phyloP scores from a whole-genome alignment of 2,329 filamentous ascomycete genomes.

The Zymoseptoria passerinii region DNA sequence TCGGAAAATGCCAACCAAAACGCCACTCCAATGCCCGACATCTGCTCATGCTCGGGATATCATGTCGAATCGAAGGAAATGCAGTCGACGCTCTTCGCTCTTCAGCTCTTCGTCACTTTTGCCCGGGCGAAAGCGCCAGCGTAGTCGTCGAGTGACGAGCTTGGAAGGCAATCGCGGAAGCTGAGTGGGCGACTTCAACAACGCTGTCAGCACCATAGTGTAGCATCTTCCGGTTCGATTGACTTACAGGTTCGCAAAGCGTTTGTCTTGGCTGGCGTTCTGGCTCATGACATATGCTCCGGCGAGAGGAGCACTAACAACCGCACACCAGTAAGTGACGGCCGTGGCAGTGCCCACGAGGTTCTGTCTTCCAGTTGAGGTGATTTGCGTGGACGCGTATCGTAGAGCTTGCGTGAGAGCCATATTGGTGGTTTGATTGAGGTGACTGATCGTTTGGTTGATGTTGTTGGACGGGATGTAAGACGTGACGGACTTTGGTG shows the following conservation, averaged over 20 bases:
- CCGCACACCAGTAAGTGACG: constrained; percentile 28
- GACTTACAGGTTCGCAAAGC: constrained; percentile 27
- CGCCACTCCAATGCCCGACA: neutral
- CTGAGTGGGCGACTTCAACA: constrained; percentile 26
- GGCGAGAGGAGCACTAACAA: constrained; percentile 29
- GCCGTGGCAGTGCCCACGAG: constrained; percentile 22
- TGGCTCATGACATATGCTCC: constrained; percentile 28
- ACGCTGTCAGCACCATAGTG: neutral
- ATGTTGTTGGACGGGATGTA: neutral
- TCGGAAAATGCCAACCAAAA: neutral
- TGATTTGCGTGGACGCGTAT: constrained; percentile 19
- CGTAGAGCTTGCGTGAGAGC: constrained; percentile 33
- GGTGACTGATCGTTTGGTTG: neutral
- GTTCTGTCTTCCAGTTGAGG: constrained; percentile 17
- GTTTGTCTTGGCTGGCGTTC: constrained; percentile 24
- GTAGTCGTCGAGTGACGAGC: constrained; percentile 29
- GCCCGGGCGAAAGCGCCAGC: constrained; percentile 18
- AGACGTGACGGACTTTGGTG: neutral
- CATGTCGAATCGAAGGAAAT: neutral
- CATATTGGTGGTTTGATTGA: constrained; percentile 42
- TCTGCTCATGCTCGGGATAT: neutral
- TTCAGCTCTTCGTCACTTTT: neutral
- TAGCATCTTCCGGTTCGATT: neutral
- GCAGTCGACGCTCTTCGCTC: neutral
- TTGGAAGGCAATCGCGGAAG: constrained; percentile 30